Evolutionary conservation across 2,329 filamentous ascomycete species (phyloP).

Genomic region (Xylaria sp.): DNA sequence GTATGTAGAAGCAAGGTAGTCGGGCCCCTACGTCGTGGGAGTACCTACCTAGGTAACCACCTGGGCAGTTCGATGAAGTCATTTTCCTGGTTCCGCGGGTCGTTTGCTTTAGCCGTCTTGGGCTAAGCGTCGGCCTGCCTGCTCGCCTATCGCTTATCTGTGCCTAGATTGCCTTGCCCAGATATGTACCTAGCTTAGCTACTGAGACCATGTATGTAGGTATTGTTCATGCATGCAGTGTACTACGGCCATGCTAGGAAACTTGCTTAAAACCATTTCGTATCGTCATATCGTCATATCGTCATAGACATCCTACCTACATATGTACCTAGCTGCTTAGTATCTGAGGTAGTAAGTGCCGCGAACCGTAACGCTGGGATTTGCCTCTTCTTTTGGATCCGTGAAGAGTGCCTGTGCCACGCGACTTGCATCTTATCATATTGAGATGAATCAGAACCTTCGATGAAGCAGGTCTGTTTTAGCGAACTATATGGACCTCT

Average conservation of each 20-base stretch:
- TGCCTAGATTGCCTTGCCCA: constrained; percentile 4
- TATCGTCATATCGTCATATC: constrained; percentile 5
- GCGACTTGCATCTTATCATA: neutral
- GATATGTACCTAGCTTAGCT: neutral
- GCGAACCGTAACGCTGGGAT: too few species aligned
- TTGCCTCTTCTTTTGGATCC: too few species aligned
- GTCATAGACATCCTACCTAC: neutral
- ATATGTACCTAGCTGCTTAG: neutral
- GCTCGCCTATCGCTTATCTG: constrained; percentile 30
- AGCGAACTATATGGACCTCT: neutral
- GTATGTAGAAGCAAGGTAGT: constrained; percentile 3
- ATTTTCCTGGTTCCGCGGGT: constrained; percentile 29
- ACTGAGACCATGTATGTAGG: neutral
- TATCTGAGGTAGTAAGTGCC: too few species aligned
- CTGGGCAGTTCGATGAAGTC: constrained; percentile 35
- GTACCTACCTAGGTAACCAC: neutral
- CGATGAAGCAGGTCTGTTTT: neutral
- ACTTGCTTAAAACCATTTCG: neutral
- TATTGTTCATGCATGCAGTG: too few species aligned
- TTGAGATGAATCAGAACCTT: neutral
- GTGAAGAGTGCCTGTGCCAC: too few species aligned
- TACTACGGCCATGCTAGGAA: neutral
- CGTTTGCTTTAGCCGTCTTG: constrained; percentile 28
- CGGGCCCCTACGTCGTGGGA: constrained; percentile 1
- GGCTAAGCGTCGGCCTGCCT: constrained; percentile 18